These are phyloP conservation scores for Fonsecaea pedrosoi DNA, from an alignment of 2,329 filamentous ascomycete genomes.

Conservation along the genomic window DNA sequence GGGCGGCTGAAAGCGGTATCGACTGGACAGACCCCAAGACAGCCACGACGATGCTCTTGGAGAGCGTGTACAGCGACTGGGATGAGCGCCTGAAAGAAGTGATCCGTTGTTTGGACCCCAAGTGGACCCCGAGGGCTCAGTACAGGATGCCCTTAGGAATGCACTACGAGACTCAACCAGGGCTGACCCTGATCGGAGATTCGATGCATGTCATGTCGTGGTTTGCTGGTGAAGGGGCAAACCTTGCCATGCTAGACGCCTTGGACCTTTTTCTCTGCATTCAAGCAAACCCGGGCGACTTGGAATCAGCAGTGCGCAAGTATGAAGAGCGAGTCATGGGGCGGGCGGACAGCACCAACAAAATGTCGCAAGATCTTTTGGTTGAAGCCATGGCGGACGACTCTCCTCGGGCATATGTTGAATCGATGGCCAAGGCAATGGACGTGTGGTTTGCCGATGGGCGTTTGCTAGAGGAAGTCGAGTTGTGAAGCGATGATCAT, in stretches of 20 bases:
- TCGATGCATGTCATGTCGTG: slow-evolving; percentile 8
- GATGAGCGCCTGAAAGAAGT: slow-evolving; percentile 8
- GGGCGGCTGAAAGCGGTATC: slow-evolving; percentile 2
- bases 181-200: slow-evolving; percentile 13
- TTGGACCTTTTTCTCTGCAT: slow-evolving; percentile 4
- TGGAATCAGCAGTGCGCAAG: slow-evolving; percentile 2
- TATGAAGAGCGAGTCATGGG: slow-evolving; percentile 11
- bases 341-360: slow-evolving; percentile 14
- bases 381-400: slow-evolving; percentile 16
- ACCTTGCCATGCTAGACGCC: slow-evolving; percentile 13
- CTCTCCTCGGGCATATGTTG: slow-evolving; percentile 11
- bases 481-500: background rate
- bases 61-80: slow-evolving; percentile 2
- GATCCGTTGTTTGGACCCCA: slow-evolving; percentile 2
- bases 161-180: slow-evolving; percentile 1
- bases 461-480: slow-evolving; percentile 5
- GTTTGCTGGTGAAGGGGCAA: slow-evolving; percentile 15
- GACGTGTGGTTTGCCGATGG: slow-evolving; percentile 15
- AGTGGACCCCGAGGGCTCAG: slow-evolving; percentile 6
- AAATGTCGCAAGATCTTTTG: slow-evolving; percentile 17
- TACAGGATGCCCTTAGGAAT: slow-evolving; percentile 8
- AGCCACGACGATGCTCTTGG: slow-evolving; percentile 6
- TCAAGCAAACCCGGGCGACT: background rate
- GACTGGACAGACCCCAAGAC: slow-evolving; percentile 2
- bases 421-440: slow-evolving; percentile 17